Conservation (phyloP, 176 grass and related monocot genomes). For the Canna indica region DNA sequence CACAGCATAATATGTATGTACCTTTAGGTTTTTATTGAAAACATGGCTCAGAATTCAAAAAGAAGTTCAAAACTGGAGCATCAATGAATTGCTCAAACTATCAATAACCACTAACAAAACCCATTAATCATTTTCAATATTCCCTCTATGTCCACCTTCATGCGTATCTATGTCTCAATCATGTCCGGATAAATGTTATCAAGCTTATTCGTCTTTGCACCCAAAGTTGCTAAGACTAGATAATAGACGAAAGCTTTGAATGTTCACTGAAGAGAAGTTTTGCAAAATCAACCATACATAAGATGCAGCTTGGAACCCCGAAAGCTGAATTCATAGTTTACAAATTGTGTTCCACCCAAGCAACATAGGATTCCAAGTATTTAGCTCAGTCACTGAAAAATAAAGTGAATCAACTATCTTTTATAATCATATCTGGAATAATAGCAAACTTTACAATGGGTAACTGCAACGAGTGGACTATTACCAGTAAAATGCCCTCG, state of each 20-base stretch:
- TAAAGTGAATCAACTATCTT: neutral
- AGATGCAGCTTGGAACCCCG: neutral
- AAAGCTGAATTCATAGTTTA: neutral
- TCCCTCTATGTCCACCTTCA: too few species aligned
- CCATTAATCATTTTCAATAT: too few species aligned
- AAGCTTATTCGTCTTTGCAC: neutral
- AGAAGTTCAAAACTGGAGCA: too few species aligned
- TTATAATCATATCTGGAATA: neutral
- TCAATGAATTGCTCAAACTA: too few species aligned
- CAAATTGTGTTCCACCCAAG: neutral
- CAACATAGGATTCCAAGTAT: neutral
- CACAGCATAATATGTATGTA: too few species aligned
- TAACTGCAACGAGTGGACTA: neutral
- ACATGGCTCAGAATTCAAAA: too few species aligned
- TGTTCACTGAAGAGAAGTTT: too few species aligned
- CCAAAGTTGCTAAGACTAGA: neutral
- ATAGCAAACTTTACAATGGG: neutral
- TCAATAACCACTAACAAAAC: too few species aligned
- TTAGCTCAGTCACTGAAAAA: neutral
- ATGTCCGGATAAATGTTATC: neutral
- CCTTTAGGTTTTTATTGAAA: too few species aligned
- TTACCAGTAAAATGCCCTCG: slow-evolving; percentile 88
- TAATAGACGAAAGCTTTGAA: neutral
- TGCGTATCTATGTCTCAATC: too few species aligned
- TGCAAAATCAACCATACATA: too few species aligned